phyloP scores from a whole-genome alignment of 495 filamentous ascomycete species.

The Xylaria castorea region DNA sequence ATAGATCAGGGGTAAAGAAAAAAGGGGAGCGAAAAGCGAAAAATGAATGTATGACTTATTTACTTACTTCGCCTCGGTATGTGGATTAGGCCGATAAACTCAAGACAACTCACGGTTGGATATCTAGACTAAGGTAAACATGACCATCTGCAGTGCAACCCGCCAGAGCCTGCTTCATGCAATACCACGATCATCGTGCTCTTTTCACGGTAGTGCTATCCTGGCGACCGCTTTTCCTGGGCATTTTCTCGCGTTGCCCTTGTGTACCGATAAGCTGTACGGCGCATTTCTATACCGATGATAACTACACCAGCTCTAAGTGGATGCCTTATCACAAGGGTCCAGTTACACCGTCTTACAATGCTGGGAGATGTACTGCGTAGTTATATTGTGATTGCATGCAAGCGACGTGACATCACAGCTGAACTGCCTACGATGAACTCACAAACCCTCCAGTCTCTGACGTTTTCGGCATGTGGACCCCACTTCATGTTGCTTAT shows the following conservation, averaged over 20 bases:
- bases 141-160: neutral
- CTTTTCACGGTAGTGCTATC: neutral
- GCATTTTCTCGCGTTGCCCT: neutral
- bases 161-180: neutral
- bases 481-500: neutral
- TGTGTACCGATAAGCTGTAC: neutral
- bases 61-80: neutral
- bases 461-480: neutral
- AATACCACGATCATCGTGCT: neutral
- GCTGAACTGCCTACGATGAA: conserved; percentile 1
- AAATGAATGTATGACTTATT: neutral
- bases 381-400: neutral
- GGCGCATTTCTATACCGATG: neutral
- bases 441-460: neutral
- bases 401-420: conserved; percentile 21
- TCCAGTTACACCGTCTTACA: neutral
- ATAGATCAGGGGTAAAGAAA: neutral
- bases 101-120: neutral
- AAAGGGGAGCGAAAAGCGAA: neutral
- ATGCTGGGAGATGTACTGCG: neutral
- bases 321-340: conserved; percentile 3
- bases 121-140: neutral
- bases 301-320: conserved; percentile 12
- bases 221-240: neutral
- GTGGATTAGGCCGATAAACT: neutral